Evolutionary conservation across 2,329 filamentous ascomycete genomes (phyloP).

Genomic region (Thelonectria discophora): DNA sequence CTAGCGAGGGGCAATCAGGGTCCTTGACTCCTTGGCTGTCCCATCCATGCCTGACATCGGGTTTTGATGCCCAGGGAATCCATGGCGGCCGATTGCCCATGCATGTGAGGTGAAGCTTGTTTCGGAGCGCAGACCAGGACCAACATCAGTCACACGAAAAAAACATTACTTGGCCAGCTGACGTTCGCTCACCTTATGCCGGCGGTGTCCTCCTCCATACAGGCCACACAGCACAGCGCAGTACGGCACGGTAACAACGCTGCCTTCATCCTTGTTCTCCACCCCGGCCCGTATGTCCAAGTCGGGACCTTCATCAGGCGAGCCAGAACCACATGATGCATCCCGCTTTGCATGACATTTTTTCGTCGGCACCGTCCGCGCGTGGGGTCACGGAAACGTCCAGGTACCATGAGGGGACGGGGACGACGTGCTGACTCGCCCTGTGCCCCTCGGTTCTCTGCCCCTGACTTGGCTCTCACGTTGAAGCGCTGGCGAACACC

Average conservation of each 20-base stretch:
- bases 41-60: constrained; percentile 21
- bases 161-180: background rate
- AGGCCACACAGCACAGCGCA: no score
- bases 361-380: constrained; percentile 1
- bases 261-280: constrained; percentile 6
- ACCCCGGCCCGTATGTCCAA: constrained; percentile 13
- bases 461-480: background rate
- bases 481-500: background rate
- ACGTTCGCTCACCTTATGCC: background rate
- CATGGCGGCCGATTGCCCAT: constrained; percentile 9
- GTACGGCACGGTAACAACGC: background rate
- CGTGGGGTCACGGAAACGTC: background rate
- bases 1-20: constrained; percentile 20
- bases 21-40: background rate
- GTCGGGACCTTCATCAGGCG: constrained; percentile 12
- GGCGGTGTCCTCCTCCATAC: constrained; percentile 2
- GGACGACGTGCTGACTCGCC: background rate
- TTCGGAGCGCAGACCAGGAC: background rate
- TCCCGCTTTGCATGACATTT: constrained; percentile 1
- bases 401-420: constrained; percentile 10
- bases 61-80: constrained; percentile 25
- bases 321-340: constrained; percentile 11
- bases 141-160: background rate
- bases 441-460: background rate
- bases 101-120: constrained; percentile 20